Conservation (phyloP, 2,329 filamentous ascomycete genomes). For the Xylariaceae sp. region DNA sequence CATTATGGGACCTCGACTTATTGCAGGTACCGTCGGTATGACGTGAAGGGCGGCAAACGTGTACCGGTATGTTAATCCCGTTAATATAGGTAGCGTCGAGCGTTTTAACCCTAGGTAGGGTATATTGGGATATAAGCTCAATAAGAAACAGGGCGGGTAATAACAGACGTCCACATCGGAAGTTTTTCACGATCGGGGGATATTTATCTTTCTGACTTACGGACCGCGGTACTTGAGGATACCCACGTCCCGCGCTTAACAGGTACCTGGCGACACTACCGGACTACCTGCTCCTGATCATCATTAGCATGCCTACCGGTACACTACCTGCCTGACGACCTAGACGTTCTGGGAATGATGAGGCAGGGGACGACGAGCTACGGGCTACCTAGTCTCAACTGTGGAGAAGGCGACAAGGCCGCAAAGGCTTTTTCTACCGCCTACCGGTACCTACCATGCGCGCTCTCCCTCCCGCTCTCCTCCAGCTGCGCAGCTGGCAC, state of each 20-base stretch:
- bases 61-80: conserved; percentile 3
- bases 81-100: not conserved
- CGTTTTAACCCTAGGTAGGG: conserved; percentile 10
- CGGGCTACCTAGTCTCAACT: conserved; percentile 23
- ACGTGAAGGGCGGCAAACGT: conserved; percentile 1
- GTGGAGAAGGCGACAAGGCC: conserved; percentile 25
- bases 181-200: conserved; percentile 27
- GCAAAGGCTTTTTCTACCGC: conserved; percentile 24
- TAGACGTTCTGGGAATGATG: conserved; percentile 12
- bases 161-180: conserved; percentile 25
- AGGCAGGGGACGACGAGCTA: conserved; percentile 22
- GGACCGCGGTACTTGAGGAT: not conserved
- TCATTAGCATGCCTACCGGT: conserved; percentile 23
- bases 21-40: not conserved
- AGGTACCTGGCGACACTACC: conserved; percentile 13
- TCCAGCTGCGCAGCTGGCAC: conserved; percentile 1
- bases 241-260: conserved; percentile 6
- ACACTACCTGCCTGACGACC: conserved; percentile 15
- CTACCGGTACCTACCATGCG: conserved; percentile 8
- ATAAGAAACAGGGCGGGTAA: conserved; percentile 27
- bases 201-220: conserved; percentile 18
- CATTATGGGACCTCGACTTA: not conserved
- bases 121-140: conserved; percentile 23
- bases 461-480: conserved; percentile 9
- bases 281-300: conserved; percentile 18